Evolutionary conservation across 192 early-diverging fungal species (phyloP).

Genomic region (Linderina pennispora): DNA sequence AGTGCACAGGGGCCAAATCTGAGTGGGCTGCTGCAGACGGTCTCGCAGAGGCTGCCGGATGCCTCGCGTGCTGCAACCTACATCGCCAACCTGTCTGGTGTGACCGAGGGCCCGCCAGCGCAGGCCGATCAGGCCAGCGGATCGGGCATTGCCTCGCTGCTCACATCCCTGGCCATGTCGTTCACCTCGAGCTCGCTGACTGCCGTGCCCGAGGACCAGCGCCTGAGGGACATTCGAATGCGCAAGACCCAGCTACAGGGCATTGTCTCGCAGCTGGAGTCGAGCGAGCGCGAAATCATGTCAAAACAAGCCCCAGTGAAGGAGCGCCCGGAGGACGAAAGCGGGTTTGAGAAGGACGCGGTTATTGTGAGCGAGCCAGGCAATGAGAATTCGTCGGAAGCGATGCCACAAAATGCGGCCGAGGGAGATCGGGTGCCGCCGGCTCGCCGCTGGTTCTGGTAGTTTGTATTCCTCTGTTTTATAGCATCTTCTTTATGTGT

Average conservation of each 20-base stretch:
- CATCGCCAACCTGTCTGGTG: conserved; percentile 19
- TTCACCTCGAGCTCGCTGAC: conserved; percentile 12
- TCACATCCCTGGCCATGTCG: conserved; percentile 31
- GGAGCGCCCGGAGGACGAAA: not conserved
- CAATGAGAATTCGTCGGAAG: conserved; percentile 6
- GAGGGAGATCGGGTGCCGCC: not conserved
- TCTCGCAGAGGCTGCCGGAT: conserved; percentile 29
- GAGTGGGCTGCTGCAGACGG: conserved; percentile 15
- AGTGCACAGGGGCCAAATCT: too few species aligned
- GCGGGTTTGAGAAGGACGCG: conserved; percentile 39
- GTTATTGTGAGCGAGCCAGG: conserved; percentile 31
- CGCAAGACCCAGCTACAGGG: conserved; percentile 36
- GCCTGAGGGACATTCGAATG: conserved; percentile 30
- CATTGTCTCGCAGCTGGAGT: conserved; percentile 39
- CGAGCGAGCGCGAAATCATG: conserved; percentile 26
- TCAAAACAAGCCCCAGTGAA: conserved; percentile 4
- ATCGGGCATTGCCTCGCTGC: conserved; percentile 14
- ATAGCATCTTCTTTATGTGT: too few species aligned
- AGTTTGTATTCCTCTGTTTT: too few species aligned
- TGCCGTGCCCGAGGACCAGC: conserved; percentile 24
- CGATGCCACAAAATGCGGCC: conserved; percentile 1
- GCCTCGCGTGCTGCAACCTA: conserved; percentile 25
- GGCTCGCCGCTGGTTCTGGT: conserved; percentile 42
- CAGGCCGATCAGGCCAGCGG: conserved; percentile 10
- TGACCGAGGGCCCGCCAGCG: conserved; percentile 5